phyloP scores from a whole-genome alignment of 306 rosid genomes.

The Prinsepia uniflora region DNA sequence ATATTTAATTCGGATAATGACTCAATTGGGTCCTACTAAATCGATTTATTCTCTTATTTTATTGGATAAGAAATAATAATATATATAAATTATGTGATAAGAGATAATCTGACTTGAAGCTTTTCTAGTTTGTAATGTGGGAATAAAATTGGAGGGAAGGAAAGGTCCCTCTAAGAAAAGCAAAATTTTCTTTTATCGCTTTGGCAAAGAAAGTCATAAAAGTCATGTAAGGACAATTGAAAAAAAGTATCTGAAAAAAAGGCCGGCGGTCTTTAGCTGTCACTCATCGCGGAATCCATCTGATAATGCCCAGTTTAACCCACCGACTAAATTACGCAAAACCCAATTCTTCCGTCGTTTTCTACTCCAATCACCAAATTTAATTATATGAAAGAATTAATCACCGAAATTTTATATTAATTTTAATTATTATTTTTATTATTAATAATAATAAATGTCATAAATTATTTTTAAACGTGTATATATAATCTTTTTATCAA shows the following conservation, averaged over 20 bases:
- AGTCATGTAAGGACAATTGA: not conserved
- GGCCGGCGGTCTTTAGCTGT: constrained; percentile 4
- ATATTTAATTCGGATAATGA: too few species aligned
- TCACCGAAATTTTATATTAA: too few species aligned
- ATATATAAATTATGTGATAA: too few species aligned
- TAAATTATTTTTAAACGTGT: too few species aligned
- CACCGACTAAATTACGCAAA: not conserved
- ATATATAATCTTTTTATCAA: too few species aligned
- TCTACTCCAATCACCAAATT: not conserved
- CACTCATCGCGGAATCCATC: constrained; percentile 4
- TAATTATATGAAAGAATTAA: not conserved
- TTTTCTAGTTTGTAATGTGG: not conserved
- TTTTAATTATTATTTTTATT: too few species aligned
- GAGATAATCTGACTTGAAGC: too few species aligned
- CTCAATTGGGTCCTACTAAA: too few species aligned
- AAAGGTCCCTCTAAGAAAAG: constrained; percentile 10
- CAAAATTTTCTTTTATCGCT: not conserved
- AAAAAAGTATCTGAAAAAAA: not conserved
- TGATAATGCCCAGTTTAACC: not conserved
- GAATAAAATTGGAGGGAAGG: not conserved
- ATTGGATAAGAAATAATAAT: too few species aligned
- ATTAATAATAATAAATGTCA: too few species aligned
- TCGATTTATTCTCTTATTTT: too few species aligned
- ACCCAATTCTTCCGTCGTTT: not conserved
- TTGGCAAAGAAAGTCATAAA: not conserved